These are phyloP conservation scores for Cadophora malorum DNA, from an alignment of 2,329 filamentous ascomycete genomes.

Conservation along the genomic window DNA sequence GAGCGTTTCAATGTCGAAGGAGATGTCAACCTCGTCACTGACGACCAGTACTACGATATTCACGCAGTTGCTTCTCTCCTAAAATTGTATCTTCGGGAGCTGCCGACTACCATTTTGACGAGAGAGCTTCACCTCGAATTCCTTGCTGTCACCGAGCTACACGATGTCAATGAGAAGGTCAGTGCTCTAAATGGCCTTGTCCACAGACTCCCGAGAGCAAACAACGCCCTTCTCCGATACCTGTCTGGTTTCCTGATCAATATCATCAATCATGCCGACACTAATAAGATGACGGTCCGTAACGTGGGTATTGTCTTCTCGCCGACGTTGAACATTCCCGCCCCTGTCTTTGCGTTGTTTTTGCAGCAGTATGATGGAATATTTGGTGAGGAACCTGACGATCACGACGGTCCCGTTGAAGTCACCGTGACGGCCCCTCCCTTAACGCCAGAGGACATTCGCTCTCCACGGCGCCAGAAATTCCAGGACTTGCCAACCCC, in stretches of 20 bases:
- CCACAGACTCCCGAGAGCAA: conserved; percentile 78
- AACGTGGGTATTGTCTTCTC: conserved; percentile 99
- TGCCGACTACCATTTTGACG: conserved; percentile 90
- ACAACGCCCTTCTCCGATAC: conserved; percentile 81
- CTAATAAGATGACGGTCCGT: conserved; percentile 98
- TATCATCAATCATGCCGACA: conserved; percentile 86
- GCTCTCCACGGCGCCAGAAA: conserved; percentile 69
- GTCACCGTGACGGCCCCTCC: conserved; percentile 49
- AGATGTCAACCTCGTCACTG: conserved; percentile 84
- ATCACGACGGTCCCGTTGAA: conserved; percentile 62
- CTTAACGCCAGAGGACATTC: conserved; percentile 61
- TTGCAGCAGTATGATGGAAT: conserved; percentile 88
- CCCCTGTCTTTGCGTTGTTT: conserved; percentile 91
- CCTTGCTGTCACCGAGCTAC: conserved; percentile 80
- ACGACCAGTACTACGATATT: conserved; percentile 89
- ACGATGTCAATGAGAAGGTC: conserved; percentile 78
- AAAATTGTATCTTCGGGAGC: conserved; percentile 91
- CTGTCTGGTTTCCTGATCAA: conserved; percentile 88
- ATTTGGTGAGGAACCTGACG: conserved; percentile 75
- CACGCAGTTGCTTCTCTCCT: conserved; percentile 93
- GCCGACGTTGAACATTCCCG: conserved; percentile 94
- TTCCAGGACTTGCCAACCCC: conserved; percentile 71
- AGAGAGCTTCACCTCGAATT: conserved; percentile 91
- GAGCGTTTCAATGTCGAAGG: conserved; percentile 94
- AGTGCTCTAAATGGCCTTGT: conserved; percentile 78